Conservation (phyloP, 2,329 filamentous ascomycete species). For the Zasmidium angulare region DNA sequence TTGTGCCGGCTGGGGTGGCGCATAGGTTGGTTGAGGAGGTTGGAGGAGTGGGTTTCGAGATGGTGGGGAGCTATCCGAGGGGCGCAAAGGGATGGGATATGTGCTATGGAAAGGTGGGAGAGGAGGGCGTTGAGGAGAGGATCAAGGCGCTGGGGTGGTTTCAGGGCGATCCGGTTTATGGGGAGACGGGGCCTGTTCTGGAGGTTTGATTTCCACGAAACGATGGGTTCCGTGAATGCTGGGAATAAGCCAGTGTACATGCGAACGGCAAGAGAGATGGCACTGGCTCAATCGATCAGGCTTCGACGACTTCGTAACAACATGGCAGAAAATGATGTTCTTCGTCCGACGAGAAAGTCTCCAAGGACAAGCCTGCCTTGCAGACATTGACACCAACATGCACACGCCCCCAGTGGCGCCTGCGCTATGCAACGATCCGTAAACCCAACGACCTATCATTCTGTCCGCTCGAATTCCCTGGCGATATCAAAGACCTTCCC, state of each 20-base stretch:
- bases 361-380: too few species aligned
- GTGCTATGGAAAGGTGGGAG: constrained; percentile 64
- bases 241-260: too few species aligned
- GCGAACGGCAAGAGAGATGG: too few species aligned
- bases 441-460: background rate
- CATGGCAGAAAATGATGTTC: too few species aligned
- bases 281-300: too few species aligned
- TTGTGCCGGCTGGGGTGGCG: constrained; percentile 65
- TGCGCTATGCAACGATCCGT: background rate
- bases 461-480: constrained; percentile 29
- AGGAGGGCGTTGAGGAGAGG: constrained; percentile 52
- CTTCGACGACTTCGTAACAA: too few species aligned
- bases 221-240: too few species aligned
- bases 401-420: too few species aligned
- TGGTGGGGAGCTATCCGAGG: constrained; percentile 66
- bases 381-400: too few species aligned
- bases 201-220: too few species aligned
- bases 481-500: constrained; percentile 43
- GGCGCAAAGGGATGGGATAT: constrained; percentile 65
- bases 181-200: constrained; percentile 53
- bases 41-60: constrained; percentile 60
- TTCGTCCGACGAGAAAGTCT: too few species aligned
- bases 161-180: constrained; percentile 60
- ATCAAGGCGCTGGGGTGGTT: constrained; percentile 59
- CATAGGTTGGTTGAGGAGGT: constrained; percentile 63